Base-by-base conservation (phyloP, 176 grass and related monocot genomes). In the Paspalum notatum region DNA sequence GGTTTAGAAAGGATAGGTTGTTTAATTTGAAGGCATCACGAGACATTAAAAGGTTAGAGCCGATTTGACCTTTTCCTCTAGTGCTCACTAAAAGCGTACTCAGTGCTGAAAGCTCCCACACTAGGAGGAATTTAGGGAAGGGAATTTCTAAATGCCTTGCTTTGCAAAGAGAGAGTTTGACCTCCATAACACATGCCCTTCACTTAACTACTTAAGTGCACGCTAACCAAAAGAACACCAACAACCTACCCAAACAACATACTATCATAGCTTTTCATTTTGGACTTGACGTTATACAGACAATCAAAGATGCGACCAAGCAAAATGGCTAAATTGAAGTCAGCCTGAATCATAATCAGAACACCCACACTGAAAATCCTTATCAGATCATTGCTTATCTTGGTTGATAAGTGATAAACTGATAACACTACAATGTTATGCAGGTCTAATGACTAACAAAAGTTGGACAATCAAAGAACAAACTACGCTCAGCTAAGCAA, bases 391-490 rank as follows among this genome's bases (percentile, higher is more conserved):
- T 54, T 16, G 24, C 42, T 78, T 64, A 39, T 58, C 22, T 59
- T 71, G 32, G 27, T 51, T 14, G 68, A 68, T 38, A 46, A 18
- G 16, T 37, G 62, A n/a, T n/a, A n/a, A n/a, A n/a, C n/a, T n/a
- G n/a, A n/a, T 9, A 54, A 52, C 69, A 24, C 9, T 82, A 46
- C 22, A 77, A 62, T 8, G 55, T 15, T 4, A 75, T 75, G 25
- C 18, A 41, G 18, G 37, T 57, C 65, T 62, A 13, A 53, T 80
- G 62, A 80, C 27, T 8, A 74, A 55, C 9, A 47, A 87, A 22
- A 4, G 44, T 3, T 18, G 42, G 67, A 37, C 37, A 45, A 62
- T 24, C 45, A 45, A 62, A 38, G 13, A 76, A 17, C 14, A 41
- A 57, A 38, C 6, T 72, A 63, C 25, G 7, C 26, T 66, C 48